Evolutionary conservation across 768 basidiomycete genomes (phyloP), one percentile per base, ranked within the genome.

Genomic region (Mycena floridula): DNA sequence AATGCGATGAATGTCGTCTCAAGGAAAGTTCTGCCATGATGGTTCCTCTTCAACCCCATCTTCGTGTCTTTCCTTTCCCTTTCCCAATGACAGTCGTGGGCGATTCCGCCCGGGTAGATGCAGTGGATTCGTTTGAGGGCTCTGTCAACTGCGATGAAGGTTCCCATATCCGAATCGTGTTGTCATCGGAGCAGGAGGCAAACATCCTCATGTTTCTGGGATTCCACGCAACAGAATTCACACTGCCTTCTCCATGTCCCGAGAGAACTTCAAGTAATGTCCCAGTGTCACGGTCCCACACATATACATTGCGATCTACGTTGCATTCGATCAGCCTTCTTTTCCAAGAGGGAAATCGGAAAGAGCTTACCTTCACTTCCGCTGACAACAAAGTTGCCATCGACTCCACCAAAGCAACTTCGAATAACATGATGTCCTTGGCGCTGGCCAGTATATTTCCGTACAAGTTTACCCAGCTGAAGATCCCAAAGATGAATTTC

Each of bases 181-280:
- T 67, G 66, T 99, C 95, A 60, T 99, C 95, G 36, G 91, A 91
- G 62, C 92, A 96, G 35, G 89, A 92, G 25, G 96, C 96, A 66
- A 98, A 97, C 83, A 97, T 87, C 46, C 83, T 80, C 52, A 82
- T 77, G 58, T 91, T 86, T 40, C 73, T 72, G 16, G 91, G 92
- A 62, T 96, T 94, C 96, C 96, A 99, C 26, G 93, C 86, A 13
- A 98, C 94, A 12, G 88, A 84, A 61, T 97, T 99, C 49, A 99
- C 94, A 50, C 85, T 88, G 30, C 92, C 93, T 46, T 69, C 68
- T n/a, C 81, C 82, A 55, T 98, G 95, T 0, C 96, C 96, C 3
- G 77, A 61, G 3, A 99, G 75, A n/a, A 82, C 74, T 61, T 96
- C 91, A n/a, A 98, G 72, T 36, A 94, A 72, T 3, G 74, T 68